Base-by-base conservation (phyloP, 2,329 filamentous ascomycete species). In the Diaporthe ampelina region DNA sequence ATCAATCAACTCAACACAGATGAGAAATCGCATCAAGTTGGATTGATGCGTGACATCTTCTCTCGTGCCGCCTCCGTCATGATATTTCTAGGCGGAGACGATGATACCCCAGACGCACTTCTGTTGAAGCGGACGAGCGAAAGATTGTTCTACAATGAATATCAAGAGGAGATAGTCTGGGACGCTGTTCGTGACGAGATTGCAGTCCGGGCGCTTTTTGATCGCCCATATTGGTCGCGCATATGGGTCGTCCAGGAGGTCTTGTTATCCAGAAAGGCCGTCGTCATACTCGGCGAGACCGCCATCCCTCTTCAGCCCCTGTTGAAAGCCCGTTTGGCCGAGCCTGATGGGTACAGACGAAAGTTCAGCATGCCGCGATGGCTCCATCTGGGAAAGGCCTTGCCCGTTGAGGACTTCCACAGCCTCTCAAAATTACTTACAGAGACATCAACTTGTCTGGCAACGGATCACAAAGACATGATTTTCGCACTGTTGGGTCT, bases 1-100 rank as follows among this genome's bases (percentile, higher is more conserved):
- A 61, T 61, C n/a, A 9, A 61, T 24, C 58, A 61, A 4, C 5
- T 15, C 15, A 61, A 13, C 4, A 43, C 15, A 29, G 4, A 13
- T 1, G 58, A 61, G 37, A 61, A 61, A 10, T 61, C 37, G 5
- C 58, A 61, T 11, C 58, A 61, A 21, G 58, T 61, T 29, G 37
- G 58, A 21, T 10, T 61, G 58, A 61, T 61, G 58, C 58, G 58
- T 19, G 58, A 61, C 21, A 61, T 61, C 8, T 61, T 43, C 58
- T 61, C 58, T 5, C 58, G 58, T 15, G 58, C 58, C 7, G 11
- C 37, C 2, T 43, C 58, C 3, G 58, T 61, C 13, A 61, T 15
- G 13, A 26, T 69, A 29, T 54, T 69, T 4, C 50, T 69, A 15
- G 45, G 65, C 32, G 45, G 8, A 17, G 65, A 69, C 37, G 21